A percentile compares a stretch with the other conserved stretches of the same genome.
Conservation (phyloP, 768 basidiomycete genomes). For the Tylopilus vinaceipallidus region DNA sequence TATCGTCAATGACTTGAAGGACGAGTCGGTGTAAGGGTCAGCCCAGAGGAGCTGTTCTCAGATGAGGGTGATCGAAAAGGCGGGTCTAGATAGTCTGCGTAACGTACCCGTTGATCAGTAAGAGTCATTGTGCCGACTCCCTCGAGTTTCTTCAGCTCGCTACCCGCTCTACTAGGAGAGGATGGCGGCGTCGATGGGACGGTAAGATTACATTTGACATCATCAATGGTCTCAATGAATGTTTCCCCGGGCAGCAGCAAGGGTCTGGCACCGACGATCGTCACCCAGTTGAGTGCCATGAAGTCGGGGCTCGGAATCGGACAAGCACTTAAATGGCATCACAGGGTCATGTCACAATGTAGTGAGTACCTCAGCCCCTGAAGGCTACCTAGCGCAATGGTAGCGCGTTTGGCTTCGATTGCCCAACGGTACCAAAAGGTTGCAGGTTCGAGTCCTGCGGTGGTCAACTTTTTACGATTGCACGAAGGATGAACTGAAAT, state of each 20-base stretch:
- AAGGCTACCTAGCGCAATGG: conserved; percentile 86
- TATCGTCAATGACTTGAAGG: conserved; percentile 47
- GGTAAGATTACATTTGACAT: conserved; percentile 55
- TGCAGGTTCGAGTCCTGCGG: conserved; percentile 97
- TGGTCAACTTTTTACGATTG: conserved; percentile 50
- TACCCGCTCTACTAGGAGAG: conserved; percentile 54
- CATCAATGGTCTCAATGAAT: conserved; percentile 54
- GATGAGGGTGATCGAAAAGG: conserved; percentile 5
- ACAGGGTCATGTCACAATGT: too few species aligned
- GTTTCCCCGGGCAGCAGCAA: conserved; percentile 64
- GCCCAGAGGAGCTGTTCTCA: conserved; percentile 61
- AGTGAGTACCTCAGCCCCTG: too few species aligned
- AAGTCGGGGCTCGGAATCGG: background rate
- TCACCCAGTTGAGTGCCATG: conserved; percentile 83
- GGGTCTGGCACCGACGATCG: conserved; percentile 55
- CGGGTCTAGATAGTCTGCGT: background rate
- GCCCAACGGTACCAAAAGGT: conserved; percentile 81
- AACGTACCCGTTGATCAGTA: conserved; percentile 70
- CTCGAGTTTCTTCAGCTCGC: conserved; percentile 56
- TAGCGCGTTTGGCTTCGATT: conserved; percentile 94
- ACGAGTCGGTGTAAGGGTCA: conserved; percentile 32
- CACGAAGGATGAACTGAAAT: too few species aligned
- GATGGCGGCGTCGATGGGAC: conserved; percentile 52
- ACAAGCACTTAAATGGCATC: background rate
- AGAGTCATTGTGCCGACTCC: conserved; percentile 58